Percentiles rank a stretch among this genome's conserved stretches.
phyloP scores from a whole-genome alignment of 805 yeast genomes.

The Yarrowia osloensis region DNA sequence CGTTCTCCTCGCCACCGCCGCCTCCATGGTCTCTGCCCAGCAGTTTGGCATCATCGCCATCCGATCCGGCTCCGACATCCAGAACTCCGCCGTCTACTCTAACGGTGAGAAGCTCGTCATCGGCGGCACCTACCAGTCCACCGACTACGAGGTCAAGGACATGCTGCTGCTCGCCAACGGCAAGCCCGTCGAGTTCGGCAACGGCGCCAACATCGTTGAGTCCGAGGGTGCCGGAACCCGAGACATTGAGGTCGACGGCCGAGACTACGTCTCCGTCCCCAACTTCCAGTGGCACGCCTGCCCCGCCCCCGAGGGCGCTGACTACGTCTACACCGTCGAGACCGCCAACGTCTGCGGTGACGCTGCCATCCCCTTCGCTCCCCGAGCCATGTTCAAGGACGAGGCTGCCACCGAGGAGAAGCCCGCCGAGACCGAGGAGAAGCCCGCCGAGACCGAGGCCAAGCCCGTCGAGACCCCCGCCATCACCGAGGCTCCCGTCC shows the following conservation, averaged over 20 bases:
- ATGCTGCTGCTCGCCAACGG: conserved; percentile 25
- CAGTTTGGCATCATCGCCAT: conserved; percentile 25
- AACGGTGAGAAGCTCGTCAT: conserved; percentile 22
- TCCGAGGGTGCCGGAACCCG: conserved; percentile 21
- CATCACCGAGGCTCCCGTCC: conserved; percentile 28
- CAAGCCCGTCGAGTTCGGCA: conserved; percentile 19
- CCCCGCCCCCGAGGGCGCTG: conserved; percentile 15
- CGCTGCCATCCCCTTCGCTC: conserved; percentile 11
- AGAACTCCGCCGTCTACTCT: conserved; percentile 22
- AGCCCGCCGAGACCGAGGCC: conserved; percentile 5
- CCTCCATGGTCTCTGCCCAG: conserved; percentile 14
- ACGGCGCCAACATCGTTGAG: conserved; percentile 15
- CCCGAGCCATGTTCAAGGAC: conserved; percentile 9
- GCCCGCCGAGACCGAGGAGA: not conserved
- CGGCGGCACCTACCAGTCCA: conserved; percentile 20
- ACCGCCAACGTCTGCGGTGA: conserved; percentile 16
- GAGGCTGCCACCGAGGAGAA: not conserved
- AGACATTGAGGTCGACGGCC: conserved; percentile 15
- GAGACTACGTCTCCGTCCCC: conserved; percentile 19
- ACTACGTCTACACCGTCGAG: conserved; percentile 19
- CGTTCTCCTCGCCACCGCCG: conserved; percentile 23
- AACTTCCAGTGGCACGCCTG: conserved; percentile 19
- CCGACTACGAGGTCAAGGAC: conserved; percentile 25
- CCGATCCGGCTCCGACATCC: conserved; percentile 31
- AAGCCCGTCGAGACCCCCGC: conserved; percentile 24